Evolutionary conservation across 2,329 filamentous ascomycete genomes (phyloP).

Genomic region (Tolypocladium tropicale): DNA sequence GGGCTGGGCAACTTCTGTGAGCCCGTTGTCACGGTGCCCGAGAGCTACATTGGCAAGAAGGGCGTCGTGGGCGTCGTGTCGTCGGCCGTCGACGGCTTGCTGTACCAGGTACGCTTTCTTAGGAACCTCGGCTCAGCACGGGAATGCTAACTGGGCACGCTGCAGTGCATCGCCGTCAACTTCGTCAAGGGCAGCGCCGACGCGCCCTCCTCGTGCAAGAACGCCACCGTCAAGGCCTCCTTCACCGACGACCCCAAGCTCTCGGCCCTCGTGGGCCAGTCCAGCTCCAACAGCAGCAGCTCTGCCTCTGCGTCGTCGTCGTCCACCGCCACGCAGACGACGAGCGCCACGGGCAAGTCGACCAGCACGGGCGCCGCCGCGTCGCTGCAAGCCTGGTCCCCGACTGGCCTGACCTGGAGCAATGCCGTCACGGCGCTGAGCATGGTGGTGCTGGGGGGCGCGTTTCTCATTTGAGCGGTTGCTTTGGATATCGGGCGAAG

Average conservation of each 20-base stretch:
- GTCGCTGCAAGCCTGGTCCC: slow-evolving; percentile 12
- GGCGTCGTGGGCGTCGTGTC: slow-evolving; percentile 43
- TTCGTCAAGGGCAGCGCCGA: slow-evolving; percentile 36
- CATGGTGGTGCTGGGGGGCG: slow-evolving; percentile 18
- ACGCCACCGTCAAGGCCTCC: slow-evolving; percentile 20
- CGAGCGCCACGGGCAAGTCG: slow-evolving; percentile 10
- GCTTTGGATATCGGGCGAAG: not conserved
- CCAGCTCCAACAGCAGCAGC: not conserved
- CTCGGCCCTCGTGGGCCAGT: slow-evolving; percentile 19
- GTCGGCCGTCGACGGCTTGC: slow-evolving; percentile 42
- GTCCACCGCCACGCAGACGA: slow-evolving; percentile 8
- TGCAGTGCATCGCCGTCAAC: slow-evolving; percentile 44
- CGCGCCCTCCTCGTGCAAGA: slow-evolving; percentile 21
- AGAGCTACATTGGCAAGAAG: slow-evolving; percentile 41
- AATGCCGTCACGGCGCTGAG: slow-evolving; percentile 13
- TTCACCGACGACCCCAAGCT: slow-evolving; percentile 23
- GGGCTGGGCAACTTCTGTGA: slow-evolving; percentile 46
- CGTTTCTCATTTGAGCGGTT: not conserved
- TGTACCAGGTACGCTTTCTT: slow-evolving; percentile 38
- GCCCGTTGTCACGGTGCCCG: slow-evolving; percentile 35
- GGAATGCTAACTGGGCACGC: not conserved
- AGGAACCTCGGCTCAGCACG: not conserved
- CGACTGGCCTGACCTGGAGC: slow-evolving; percentile 9
- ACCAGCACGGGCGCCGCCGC: slow-evolving; percentile 13
- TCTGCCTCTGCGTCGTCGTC: slow-evolving; percentile 2